phyloP scores from a whole-genome alignment of 768 basidiomycete genomes.

The Naganishia vishniacii region DNA sequence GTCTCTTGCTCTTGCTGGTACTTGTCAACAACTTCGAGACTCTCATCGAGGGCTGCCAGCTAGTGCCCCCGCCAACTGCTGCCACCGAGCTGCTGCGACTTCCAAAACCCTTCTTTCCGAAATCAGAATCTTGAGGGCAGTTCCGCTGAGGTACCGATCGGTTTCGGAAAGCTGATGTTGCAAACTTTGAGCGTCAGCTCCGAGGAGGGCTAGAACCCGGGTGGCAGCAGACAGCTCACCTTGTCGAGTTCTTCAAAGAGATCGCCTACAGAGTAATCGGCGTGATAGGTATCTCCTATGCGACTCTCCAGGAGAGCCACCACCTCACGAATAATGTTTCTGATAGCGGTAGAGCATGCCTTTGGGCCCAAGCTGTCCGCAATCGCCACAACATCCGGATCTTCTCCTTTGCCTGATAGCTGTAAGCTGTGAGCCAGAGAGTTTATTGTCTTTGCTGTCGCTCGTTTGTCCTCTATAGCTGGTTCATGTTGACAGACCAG shows the following conservation, averaged over 20 bases:
- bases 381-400: not conserved
- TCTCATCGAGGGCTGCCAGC: too few relatives aligned
- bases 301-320: not conserved
- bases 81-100: not conserved
- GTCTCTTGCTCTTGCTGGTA: too few relatives aligned
- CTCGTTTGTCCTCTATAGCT: not conserved
- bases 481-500: not conserved
- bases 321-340: not conserved
- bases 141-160: not conserved
- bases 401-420: not conserved
- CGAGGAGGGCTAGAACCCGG: not conserved
- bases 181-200: not conserved
- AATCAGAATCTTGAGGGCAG: conserved; percentile 22
- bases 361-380: not conserved
- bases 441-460: not conserved
- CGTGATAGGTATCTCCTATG: not conserved
- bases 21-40: too few relatives aligned
- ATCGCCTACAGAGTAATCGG: not conserved
- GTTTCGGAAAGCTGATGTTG: not conserved
- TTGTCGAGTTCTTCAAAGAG: not conserved
- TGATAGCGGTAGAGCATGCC: not conserved
- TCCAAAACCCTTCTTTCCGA: conserved; percentile 24
- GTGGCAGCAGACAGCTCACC: not conserved
- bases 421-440: not conserved
- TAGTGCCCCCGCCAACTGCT: not conserved